Conservation (phyloP, 2,329 filamentous ascomycete species). For the Penicillium oxalicum region DNA sequence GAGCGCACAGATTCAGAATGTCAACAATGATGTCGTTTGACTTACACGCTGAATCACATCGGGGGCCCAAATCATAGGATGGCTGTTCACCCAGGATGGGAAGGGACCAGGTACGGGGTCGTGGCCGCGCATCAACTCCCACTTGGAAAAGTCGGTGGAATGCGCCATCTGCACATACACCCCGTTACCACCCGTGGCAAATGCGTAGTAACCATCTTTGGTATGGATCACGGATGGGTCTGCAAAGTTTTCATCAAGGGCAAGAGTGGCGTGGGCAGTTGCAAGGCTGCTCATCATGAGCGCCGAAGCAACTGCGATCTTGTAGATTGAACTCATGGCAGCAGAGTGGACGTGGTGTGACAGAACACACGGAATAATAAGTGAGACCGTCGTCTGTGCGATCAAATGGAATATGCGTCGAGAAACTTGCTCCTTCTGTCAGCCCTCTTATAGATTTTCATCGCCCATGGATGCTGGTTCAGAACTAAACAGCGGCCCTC, state of each 20-base stretch:
- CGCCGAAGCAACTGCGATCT: not conserved
- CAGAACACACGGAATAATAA: too few relatives aligned
- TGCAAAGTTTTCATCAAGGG: constrained; percentile 16
- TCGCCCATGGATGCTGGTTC: too few relatives aligned
- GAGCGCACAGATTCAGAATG: not conserved
- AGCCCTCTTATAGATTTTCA: too few relatives aligned
- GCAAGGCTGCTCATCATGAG: not conserved
- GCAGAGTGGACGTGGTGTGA: too few relatives aligned
- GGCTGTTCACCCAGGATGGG: not conserved
- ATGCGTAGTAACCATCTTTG: constrained; percentile 50
- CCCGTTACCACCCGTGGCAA: constrained; percentile 46
- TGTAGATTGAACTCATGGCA: too few relatives aligned
- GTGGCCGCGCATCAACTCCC: not conserved
- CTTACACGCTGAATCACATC: not conserved
- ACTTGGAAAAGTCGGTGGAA: constrained; percentile 37
- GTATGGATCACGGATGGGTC: constrained; percentile 49
- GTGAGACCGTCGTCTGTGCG: too few relatives aligned
- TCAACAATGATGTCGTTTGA: not conserved
- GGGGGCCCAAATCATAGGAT: not conserved
- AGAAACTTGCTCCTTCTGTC: too few relatives aligned
- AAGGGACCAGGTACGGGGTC: not conserved
- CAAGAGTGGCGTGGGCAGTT: not conserved
- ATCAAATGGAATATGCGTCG: too few relatives aligned
- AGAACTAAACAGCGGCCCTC: too few relatives aligned
- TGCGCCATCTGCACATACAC: constrained; percentile 50